These are phyloP conservation scores for Hemisphaericaspora xylofermentans DNA, from an alignment of 1,139 yeast genomes.

Conservation along the genomic window DNA sequence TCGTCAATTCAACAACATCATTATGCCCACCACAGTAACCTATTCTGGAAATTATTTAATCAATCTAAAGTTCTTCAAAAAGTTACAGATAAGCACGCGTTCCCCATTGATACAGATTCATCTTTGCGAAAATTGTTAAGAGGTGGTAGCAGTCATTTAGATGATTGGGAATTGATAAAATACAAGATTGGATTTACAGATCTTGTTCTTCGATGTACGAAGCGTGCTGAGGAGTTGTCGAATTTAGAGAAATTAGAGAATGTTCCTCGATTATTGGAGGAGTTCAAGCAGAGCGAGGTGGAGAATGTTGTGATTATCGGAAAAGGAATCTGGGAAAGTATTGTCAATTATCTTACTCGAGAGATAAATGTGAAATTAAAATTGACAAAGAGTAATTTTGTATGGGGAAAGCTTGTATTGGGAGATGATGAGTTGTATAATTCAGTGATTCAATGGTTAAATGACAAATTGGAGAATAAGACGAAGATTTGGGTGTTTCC, in stretches of 20 bases:
- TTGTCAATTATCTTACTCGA: slow-evolving; percentile 34
- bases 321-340: slow-evolving; percentile 75
- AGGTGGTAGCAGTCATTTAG: slow-evolving; percentile 44
- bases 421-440: slow-evolving; percentile 18
- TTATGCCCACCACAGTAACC: slow-evolving; percentile 70
- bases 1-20: slow-evolving; percentile 67
- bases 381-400: slow-evolving; percentile 27
- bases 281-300: slow-evolving; percentile 40
- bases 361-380: slow-evolving; percentile 16
- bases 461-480: slow-evolving; percentile 10
- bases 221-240: slow-evolving; percentile 55
- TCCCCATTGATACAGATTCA: slow-evolving; percentile 26
- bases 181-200: slow-evolving; percentile 71
- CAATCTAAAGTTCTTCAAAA: slow-evolving; percentile 46
- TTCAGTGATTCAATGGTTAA: slow-evolving; percentile 18
- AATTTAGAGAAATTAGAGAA: slow-evolving; percentile 53
- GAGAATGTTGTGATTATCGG: slow-evolving; percentile 61
- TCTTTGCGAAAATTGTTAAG: slow-evolving; percentile 5
- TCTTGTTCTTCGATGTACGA: slow-evolving; percentile 64
- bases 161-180: slow-evolving; percentile 47
- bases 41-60: slow-evolving; percentile 68
- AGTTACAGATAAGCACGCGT: slow-evolving; percentile 15
- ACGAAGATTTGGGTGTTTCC: slow-evolving; percentile 58
- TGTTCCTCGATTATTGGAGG: slow-evolving; percentile 52
- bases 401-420: slow-evolving; percentile 53